phyloP scores from a whole-genome alignment of 176 grass and related monocot species.

The Carex parvula region DNA sequence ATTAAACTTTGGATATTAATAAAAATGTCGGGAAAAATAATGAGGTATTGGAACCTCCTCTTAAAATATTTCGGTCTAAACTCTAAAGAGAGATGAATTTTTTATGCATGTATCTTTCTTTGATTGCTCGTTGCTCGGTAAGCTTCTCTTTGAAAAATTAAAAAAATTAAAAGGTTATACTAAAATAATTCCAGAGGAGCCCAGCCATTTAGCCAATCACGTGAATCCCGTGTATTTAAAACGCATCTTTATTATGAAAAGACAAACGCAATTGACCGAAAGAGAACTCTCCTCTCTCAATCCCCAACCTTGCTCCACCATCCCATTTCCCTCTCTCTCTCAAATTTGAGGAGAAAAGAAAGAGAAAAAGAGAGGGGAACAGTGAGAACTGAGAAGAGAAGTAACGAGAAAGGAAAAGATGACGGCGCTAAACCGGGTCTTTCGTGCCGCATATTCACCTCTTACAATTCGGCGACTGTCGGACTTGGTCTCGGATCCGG shows the following conservation, averaged over 20 bases:
- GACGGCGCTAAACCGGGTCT: not conserved
- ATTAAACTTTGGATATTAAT: too few species aligned
- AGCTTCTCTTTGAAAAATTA: not conserved
- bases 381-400: not conserved
- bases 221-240: not conserved
- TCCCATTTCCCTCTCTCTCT: not conserved
- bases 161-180: not conserved
- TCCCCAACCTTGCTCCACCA: not conserved
- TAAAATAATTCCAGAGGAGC: not conserved
- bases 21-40: too few species aligned
- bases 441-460: not conserved
- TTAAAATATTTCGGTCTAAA: not conserved
- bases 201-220: not conserved
- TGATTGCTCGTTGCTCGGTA: not conserved
- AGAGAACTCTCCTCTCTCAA: not conserved
- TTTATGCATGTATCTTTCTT: not conserved
- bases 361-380: not conserved
- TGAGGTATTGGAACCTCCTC: too few species aligned
- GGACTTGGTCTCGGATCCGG: constrained; percentile 21
- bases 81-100: not conserved
- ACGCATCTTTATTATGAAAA: not conserved
- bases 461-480: constrained; percentile 5
- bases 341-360: not conserved
- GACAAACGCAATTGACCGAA: not conserved
- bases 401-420: not conserved